Percentiles rank a stretch among this genome's conserved stretches.
Evolutionary conservation across 2,329 filamentous ascomycete genomes (phyloP).

Genomic region (Periglandula ipomoeae): DNA sequence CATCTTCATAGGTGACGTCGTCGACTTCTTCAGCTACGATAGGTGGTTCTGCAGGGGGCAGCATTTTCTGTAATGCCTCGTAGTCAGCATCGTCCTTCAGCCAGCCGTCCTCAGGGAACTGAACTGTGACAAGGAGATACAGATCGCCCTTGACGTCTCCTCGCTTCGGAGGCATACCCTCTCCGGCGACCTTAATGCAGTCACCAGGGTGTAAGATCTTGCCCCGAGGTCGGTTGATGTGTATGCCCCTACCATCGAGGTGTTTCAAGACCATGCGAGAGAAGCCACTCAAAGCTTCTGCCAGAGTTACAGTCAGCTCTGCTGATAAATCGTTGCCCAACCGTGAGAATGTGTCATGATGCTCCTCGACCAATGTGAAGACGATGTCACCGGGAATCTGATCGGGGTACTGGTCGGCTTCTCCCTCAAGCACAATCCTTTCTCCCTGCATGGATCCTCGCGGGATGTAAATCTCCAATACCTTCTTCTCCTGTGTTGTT

Average conservation of each 20-base stretch:
- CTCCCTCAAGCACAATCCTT: constrained; percentile 80
- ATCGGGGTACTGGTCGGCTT: constrained; percentile 86
- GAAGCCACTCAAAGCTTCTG: constrained; percentile 82
- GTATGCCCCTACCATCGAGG: constrained; percentile 85
- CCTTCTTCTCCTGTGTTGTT: constrained; percentile 81
- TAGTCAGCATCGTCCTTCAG: constrained; percentile 61
- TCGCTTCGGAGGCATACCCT: constrained; percentile 91
- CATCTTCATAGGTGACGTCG: constrained; percentile 78
- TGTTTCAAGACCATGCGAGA: constrained; percentile 84
- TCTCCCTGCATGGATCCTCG: constrained; percentile 81
- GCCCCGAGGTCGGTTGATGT: constrained; percentile 69
- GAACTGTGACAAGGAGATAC: constrained; percentile 75
- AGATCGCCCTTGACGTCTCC: constrained; percentile 78
- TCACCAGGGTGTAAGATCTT: constrained; percentile 77
- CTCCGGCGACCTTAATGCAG: constrained; percentile 73
- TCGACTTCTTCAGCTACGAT: constrained; percentile 70
- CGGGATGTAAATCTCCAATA: constrained; percentile 92
- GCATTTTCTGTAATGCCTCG: constrained; percentile 60
- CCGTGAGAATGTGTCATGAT: constrained; percentile 73
- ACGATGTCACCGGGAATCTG: constrained; percentile 88
- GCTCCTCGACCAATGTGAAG: constrained; percentile 75
- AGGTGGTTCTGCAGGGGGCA: constrained; percentile 54
- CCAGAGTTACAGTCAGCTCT: constrained; percentile 69
- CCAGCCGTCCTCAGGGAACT: constrained; percentile 86
- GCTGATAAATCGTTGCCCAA: constrained; percentile 78